Percentiles rank a stretch among this genome's conserved stretches.
Conservation (phyloP, 495 filamentous ascomycete genomes). For the Trichoderma reesei region DNA sequence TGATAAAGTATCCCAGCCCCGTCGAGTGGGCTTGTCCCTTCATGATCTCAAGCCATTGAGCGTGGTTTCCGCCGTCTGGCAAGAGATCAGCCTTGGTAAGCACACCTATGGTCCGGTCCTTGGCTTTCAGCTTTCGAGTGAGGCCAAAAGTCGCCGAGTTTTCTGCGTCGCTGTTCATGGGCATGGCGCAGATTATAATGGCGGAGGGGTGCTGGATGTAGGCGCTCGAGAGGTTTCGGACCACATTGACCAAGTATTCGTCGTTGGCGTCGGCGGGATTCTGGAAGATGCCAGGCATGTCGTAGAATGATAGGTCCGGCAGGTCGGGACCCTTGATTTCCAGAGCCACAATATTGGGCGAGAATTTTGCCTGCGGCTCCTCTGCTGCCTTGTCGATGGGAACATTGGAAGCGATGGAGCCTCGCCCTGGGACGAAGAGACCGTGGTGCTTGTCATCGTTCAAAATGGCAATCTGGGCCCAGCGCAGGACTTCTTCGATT, state of each 20-base stretch:
- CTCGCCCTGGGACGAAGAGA: constrained; percentile 39
- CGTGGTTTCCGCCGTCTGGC: constrained; percentile 32
- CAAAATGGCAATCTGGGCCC: constrained; percentile 64
- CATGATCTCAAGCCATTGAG: constrained; percentile 51
- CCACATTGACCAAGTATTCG: constrained; percentile 52
- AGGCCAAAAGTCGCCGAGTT: constrained; percentile 60
- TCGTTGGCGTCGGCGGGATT: constrained; percentile 51
- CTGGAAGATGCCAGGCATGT: constrained; percentile 71
- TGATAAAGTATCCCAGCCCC: constrained; percentile 58
- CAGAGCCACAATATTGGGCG: constrained; percentile 64
- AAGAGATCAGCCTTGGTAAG: constrained; percentile 73
- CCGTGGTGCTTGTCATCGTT: constrained; percentile 43
- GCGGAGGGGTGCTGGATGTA: constrained; percentile 57
- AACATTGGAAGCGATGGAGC: constrained; percentile 19
- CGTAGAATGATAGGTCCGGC: constrained; percentile 66
- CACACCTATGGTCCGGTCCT: constrained; percentile 58
- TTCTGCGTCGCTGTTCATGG: constrained; percentile 64
- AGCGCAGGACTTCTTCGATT: constrained; percentile 49
- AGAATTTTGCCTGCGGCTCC: constrained; percentile 51
- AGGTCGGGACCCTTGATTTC: constrained; percentile 62
- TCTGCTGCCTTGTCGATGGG: constrained; percentile 25
- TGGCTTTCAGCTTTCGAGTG: constrained; percentile 48
- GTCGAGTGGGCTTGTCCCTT: constrained; percentile 42
- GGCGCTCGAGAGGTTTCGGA: constrained; percentile 55
- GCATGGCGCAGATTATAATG: constrained; percentile 62